A percentile compares a stretch with the other conserved stretches of the same genome.
Evolutionary conservation across 2,329 filamentous ascomycete species (phyloP).

Genomic region (Camillea tinctor): DNA sequence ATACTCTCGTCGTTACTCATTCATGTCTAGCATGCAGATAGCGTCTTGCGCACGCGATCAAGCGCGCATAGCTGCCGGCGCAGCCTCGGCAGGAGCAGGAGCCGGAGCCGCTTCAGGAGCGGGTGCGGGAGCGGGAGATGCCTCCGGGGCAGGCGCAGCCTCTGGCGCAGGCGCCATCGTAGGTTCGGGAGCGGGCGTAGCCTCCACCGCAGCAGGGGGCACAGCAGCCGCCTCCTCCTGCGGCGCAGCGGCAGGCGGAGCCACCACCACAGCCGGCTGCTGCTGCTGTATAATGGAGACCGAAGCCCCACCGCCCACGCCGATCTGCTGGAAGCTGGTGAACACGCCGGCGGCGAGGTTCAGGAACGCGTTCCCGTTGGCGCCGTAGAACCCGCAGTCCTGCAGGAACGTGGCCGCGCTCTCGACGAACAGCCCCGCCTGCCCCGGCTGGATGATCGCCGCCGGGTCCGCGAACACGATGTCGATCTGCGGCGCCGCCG

Average conservation of each 20-base stretch:
- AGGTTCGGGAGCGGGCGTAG: not conserved
- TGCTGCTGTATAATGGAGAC: constrained; percentile 18
- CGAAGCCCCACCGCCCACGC: constrained; percentile 21
- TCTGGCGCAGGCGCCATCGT: not conserved
- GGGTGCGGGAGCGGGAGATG: too few species aligned
- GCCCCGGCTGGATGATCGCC: constrained; percentile 36
- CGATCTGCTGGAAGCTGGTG: constrained; percentile 28
- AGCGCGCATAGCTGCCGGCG: not conserved
- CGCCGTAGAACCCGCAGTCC: constrained; percentile 33
- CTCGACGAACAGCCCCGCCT: constrained; percentile 35
- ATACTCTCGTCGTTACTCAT: too few species aligned
- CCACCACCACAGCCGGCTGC: not conserved
- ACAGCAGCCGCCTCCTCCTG: not conserved
- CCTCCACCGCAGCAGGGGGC: too few species aligned
- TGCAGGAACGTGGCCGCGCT: constrained; percentile 32
- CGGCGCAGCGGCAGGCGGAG: not conserved
- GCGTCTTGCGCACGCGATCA: not conserved
- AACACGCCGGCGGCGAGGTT: constrained; percentile 29
- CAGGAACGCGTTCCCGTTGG: constrained; percentile 29
- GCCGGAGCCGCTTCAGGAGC: not conserved
- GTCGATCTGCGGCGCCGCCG: constrained; percentile 20
- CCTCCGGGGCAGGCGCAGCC: too few species aligned
- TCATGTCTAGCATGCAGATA: not conserved
- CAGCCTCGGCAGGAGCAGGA: not conserved
- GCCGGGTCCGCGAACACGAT: constrained; percentile 38